Conservation (phyloP, 768 basidiomycete species). For the Tylopilus sp. region DNA sequence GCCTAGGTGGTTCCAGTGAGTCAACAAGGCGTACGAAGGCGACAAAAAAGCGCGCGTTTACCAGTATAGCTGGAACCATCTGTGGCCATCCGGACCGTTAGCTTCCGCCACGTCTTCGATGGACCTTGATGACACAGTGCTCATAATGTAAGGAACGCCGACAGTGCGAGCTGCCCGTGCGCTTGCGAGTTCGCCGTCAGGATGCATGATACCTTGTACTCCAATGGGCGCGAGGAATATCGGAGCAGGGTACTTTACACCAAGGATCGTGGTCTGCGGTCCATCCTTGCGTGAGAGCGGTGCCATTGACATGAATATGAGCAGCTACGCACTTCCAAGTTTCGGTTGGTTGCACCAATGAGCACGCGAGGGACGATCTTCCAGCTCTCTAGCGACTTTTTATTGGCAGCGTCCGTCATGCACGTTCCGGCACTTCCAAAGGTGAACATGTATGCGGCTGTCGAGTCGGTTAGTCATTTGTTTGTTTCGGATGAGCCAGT, state of each 20-base stretch:
- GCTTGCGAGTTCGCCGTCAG: conserved; percentile 67
- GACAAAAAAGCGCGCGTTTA: conserved; percentile 24
- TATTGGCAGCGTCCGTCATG: conserved; percentile 66
- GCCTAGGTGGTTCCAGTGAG: conserved; percentile 41
- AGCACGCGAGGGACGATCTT: conserved; percentile 83
- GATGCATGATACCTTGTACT: conserved; percentile 70
- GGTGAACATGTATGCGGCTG: conserved; percentile 74
- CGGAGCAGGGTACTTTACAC: conserved; percentile 57
- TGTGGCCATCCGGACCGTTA: conserved; percentile 54
- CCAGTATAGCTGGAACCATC: conserved; percentile 88
- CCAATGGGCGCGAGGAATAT: conserved; percentile 73
- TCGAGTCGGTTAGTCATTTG: conserved; percentile 8
- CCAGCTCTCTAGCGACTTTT: conserved; percentile 59
- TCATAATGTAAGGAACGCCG: conserved; percentile 63
- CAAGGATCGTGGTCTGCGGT: conserved; percentile 69
- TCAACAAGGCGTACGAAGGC: background rate
- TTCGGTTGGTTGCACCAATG: conserved; percentile 52
- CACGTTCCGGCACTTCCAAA: conserved; percentile 73
- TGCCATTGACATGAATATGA: no score
- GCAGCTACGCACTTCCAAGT: conserved; percentile 47
- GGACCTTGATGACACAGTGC: conserved; percentile 66
- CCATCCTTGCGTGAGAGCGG: background rate
- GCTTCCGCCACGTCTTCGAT: conserved; percentile 78
- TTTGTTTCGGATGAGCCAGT: background rate
- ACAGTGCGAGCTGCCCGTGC: conserved; percentile 63